A percentile compares a stretch with the other conserved stretches of the same genome.
These are phyloP conservation scores for Fusarium sp. DNA, from an alignment of 2,329 filamentous ascomycete species.

Conservation along the genomic window DNA sequence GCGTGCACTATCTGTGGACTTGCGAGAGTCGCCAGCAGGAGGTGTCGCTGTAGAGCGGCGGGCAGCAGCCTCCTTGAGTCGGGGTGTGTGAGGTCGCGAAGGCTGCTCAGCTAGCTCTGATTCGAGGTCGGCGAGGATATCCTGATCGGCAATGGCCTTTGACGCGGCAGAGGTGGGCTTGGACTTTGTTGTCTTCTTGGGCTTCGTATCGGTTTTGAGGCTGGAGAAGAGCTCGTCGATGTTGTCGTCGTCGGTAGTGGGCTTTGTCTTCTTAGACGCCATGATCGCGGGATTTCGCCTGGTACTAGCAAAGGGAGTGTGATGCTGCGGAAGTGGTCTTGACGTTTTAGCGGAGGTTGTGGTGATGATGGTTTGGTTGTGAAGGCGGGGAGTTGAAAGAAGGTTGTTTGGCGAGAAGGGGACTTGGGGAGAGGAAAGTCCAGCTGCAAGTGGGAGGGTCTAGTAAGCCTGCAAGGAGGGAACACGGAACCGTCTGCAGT, in stretches of 20 bases:
- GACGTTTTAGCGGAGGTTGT: background rate
- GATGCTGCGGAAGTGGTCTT: background rate
- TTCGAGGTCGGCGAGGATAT: constrained; percentile 88
- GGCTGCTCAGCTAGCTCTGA: constrained; percentile 74
- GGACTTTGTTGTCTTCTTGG: constrained; percentile 59
- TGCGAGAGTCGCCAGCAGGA: constrained; percentile 70
- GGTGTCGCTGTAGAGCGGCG: constrained; percentile 59
- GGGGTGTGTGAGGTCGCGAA: constrained; percentile 83
- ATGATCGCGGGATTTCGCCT: constrained; percentile 52
- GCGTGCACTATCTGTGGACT: constrained; percentile 79
- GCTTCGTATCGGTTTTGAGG: constrained; percentile 62
- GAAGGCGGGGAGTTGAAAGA: constrained; percentile 30
- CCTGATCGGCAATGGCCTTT: constrained; percentile 66
- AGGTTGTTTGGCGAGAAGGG: constrained; percentile 35
- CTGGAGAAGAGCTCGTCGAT: constrained; percentile 72
- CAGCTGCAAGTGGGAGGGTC: constrained; percentile 40
- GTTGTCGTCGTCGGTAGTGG: constrained; percentile 66
- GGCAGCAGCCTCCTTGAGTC: constrained; percentile 64
- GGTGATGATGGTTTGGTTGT: constrained; percentile 19
- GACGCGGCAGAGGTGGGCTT: constrained; percentile 60
- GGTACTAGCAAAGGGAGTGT: background rate
- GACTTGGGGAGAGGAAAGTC: constrained; percentile 19
- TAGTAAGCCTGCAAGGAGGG: constrained; percentile 15
- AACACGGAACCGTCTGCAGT: constrained; percentile 16
- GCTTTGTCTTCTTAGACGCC: constrained; percentile 68